Base-by-base conservation (phyloP, 768 basidiomycete genomes). In the Antrodiella citrinella region DNA sequence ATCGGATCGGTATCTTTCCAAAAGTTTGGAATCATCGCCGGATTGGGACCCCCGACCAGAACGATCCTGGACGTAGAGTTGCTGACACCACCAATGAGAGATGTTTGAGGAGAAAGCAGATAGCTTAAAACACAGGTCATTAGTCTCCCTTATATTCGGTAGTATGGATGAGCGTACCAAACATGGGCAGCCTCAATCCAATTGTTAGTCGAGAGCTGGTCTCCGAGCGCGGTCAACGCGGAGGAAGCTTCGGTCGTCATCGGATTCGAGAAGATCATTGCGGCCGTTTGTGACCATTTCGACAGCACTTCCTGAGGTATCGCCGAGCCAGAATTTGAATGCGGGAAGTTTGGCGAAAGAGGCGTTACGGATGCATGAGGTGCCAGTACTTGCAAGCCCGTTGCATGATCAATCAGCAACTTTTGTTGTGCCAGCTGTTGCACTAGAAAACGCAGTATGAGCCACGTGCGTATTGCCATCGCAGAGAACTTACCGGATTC, bases 151-250 rank as follows among this genome's bases (percentile, higher is more conserved):
- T 21, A 25, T n/a, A 52, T 4, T 18, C n/a, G 41, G 23, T 4
- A 24, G 20, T 30, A 21, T 49, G 25, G 10, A n/a, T n/a, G n/a
- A n/a, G 69, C 84, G 54, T 60, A 97, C 95, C 96, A 99, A 51
- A 74, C 80, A 72, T 98, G 94, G 20, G 92, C 91, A 15, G 93
- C 92, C 57, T 93, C 86, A 7, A 80, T 67, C 69, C 88, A 82
- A 26, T 85, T 76, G 56, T 84, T 81, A 3, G 78, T 70, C 12
- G 71, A 63, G n/a, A 99, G 72, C 55, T 80, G 81, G 61, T 95
- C 91, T 35, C 93, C 95, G 1, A 99, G 75, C 12, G 86, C 77
- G 23, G 90, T 87, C 49, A 98, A 62, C 13, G 89, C 82, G 11
- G 82, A 76, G 0, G 85, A 82, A 44, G 81, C 76, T 50, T 93